Evolutionary conservation across 2,329 filamentous ascomycete genomes (phyloP).

Genomic region (Chaetomiaceae sp.): DNA sequence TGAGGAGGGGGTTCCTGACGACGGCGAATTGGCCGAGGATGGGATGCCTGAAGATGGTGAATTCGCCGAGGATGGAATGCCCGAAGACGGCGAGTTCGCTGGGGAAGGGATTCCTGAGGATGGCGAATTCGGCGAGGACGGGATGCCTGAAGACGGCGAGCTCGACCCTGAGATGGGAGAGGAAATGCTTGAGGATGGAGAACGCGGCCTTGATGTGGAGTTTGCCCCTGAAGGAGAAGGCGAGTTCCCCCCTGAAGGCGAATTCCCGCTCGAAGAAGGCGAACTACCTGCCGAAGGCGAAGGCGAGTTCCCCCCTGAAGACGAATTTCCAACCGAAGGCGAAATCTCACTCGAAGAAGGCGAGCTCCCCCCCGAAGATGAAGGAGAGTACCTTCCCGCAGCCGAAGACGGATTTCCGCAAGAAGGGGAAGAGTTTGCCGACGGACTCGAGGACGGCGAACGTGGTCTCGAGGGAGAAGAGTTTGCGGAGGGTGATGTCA

Average conservation of each 20-base stretch:
- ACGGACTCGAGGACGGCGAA: neutral
- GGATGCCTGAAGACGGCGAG: neutral
- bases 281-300: neutral
- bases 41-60: neutral
- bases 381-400: neutral
- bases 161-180: neutral
- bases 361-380: neutral
- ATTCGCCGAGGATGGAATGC: neutral
- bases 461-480: neutral
- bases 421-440: neutral
- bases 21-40: neutral
- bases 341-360: neutral
- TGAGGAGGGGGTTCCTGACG: neutral
- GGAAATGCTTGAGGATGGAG: conserved; percentile 2
- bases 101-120: neutral
- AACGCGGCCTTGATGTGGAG: neutral
- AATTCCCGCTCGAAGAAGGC: neutral
- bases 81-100: neutral
- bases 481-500: neutral
- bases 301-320: neutral
- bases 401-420: neutral
- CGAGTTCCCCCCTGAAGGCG: neutral
- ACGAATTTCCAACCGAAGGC: neutral
- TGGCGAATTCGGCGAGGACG: neutral
- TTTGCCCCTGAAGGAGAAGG: conserved; percentile 2